These are phyloP conservation scores for Cupressus sempervirens DNA, from an alignment of 75 land plant species.

Conservation along the genomic window DNA sequence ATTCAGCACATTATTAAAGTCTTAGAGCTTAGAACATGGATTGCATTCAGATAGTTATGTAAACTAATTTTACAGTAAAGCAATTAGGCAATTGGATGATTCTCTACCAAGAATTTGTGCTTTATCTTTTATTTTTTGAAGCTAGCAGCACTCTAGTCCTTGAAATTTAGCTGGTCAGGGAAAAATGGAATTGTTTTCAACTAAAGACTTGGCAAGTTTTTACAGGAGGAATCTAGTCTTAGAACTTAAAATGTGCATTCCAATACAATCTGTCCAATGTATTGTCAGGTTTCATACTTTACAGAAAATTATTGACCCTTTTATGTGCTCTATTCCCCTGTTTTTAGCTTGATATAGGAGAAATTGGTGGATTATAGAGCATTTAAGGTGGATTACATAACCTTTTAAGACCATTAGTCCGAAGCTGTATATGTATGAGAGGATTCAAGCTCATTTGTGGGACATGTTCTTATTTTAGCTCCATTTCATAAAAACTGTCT, in stretches of 20 bases:
- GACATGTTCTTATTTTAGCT: background rate
- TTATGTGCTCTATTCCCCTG: background rate
- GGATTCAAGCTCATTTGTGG: background rate
- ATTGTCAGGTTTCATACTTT: too few relatives aligned
- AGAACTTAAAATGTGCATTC: background rate
- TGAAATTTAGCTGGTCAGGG: background rate
- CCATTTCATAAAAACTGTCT: background rate
- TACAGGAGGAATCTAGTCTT: background rate
- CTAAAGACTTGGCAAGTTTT: background rate
- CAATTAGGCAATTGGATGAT: background rate
- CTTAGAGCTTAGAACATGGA: background rate
- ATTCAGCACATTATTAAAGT: background rate
- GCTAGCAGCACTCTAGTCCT: background rate
- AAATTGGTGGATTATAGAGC: background rate
- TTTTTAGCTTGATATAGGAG: background rate
- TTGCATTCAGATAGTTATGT: background rate
- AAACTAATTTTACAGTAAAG: background rate
- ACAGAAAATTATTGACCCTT: too few relatives aligned
- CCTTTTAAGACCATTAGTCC: background rate
- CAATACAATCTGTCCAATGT: background rate
- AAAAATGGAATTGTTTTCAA: background rate
- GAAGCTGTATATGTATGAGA: background rate
- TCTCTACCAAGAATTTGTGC: background rate
- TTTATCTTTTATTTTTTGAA: too few relatives aligned
- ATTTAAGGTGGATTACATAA: too few relatives aligned